Conservation (phyloP, 306 rosid species). For the Luffa aegyptiaca region DNA sequence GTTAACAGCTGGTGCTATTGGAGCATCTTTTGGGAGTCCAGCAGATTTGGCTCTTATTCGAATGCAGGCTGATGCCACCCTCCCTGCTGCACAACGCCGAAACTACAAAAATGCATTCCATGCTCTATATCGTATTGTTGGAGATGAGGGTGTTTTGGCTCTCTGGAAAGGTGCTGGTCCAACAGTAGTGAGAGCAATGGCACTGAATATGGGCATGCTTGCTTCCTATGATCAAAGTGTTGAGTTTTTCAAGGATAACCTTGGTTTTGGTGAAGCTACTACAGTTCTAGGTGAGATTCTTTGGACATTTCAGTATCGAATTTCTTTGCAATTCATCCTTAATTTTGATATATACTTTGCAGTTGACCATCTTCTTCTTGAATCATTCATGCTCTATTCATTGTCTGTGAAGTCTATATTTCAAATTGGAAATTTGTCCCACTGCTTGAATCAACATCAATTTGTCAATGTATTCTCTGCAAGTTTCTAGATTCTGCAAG, state of each 20-base stretch:
- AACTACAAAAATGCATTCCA: conserved; percentile 89
- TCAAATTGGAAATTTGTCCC: background rate
- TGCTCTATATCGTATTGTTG: conserved; percentile 70
- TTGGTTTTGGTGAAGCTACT: conserved; percentile 77
- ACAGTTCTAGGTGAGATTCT: conserved; percentile 55
- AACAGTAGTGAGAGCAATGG: conserved; percentile 98
- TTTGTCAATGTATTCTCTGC: background rate
- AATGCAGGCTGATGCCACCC: conserved; percentile 97
- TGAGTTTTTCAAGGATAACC: conserved; percentile 77
- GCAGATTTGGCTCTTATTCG: conserved; percentile 97
- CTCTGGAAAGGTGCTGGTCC: conserved; percentile 99
- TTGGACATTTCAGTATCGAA: background rate
- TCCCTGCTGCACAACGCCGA: conserved; percentile 85
- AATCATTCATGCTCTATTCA: background rate
- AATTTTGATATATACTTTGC: background rate
- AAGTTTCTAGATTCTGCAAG: background rate
- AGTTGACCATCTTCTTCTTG: background rate
- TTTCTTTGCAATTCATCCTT: background rate
- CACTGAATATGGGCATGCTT: conserved; percentile 99
- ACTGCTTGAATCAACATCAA: background rate
- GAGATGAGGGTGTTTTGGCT: conserved; percentile 87
- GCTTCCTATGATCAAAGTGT: conserved; percentile 96
- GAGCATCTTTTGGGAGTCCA: conserved; percentile 88
- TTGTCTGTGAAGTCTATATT: background rate
- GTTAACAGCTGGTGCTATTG: conserved; percentile 97